A percentile compares a stretch with the other conserved stretches of the same genome.
Conservation (phyloP, 2,329 filamentous ascomycete species). For the Aureobasidium leucospermi region DNA sequence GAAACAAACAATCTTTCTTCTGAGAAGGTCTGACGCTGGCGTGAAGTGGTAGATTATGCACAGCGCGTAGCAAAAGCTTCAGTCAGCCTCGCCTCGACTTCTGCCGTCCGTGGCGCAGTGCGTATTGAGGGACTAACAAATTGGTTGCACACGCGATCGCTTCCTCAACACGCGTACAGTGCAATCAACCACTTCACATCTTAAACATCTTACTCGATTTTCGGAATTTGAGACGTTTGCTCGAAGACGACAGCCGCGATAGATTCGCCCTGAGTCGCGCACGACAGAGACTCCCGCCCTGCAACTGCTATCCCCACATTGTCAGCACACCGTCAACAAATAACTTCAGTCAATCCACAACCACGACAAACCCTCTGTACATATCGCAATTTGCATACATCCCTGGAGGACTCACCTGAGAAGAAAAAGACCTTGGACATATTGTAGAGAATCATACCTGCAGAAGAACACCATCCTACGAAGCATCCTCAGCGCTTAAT, state of each 20-base stretch:
- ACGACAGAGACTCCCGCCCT: neutral
- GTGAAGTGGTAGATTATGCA: neutral
- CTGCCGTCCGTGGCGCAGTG: neutral
- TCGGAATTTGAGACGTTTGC: neutral
- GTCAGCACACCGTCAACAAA: slow-evolving; percentile 8
- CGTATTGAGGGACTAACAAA: neutral
- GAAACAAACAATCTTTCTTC: neutral
- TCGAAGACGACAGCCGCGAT: neutral
- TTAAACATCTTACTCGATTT: neutral
- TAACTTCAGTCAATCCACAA: neutral
- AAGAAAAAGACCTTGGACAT: neutral
- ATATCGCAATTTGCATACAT: neutral
- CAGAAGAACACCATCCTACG: neutral
- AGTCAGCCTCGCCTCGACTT: neutral
- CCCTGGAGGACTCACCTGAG: neutral
- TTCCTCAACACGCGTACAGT: neutral
- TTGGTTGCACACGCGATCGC: slow-evolving; percentile 2
- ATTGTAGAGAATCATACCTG: neutral
- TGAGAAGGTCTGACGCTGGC: neutral
- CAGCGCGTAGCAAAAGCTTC: neutral
- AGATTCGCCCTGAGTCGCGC: neutral
- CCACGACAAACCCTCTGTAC: neutral
- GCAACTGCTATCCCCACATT: slow-evolving; percentile 1
- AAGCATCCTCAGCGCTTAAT: slow-evolving; percentile 1
- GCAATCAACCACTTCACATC: neutral